phyloP scores from a whole-genome alignment of 1,284 basidiomycete species.

The Mycena sp. region DNA sequence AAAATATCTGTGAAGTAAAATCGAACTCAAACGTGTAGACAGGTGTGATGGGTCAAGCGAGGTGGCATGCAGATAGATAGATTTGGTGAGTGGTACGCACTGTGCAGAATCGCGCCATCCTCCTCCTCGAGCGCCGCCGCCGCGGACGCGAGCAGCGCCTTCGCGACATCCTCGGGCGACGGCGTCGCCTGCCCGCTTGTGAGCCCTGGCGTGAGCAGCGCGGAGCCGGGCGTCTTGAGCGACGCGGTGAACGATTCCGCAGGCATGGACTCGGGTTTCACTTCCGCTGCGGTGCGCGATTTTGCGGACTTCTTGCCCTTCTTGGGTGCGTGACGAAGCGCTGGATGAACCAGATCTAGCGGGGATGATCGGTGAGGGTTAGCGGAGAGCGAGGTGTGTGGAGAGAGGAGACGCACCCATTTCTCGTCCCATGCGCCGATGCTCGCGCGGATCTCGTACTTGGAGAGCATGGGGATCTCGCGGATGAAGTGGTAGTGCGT shows the following conservation, averaged over 20 bases:
- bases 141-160: neutral
- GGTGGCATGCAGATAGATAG: too few species aligned
- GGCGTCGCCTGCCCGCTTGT: neutral
- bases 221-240: constrained; percentile 5
- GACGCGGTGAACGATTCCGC: neutral
- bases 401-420: constrained; percentile 73
- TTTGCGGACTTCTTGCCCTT: neutral
- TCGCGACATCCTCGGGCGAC: neutral
- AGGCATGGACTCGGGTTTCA: neutral
- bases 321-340: constrained; percentile 62
- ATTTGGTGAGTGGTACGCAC: constrained; percentile 10
- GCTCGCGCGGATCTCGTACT: constrained; percentile 76
- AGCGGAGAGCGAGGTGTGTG: too few species aligned
- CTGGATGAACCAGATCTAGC: constrained; percentile 68
- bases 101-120: constrained; percentile 21
- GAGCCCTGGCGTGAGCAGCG: neutral
- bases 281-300: neutral
- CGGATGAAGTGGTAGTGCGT: constrained; percentile 80
- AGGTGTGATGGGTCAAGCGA: too few species aligned
- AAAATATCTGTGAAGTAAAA: constrained; percentile 61
- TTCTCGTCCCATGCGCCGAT: constrained; percentile 85
- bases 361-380: neutral
- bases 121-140: neutral
- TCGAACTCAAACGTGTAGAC: constrained; percentile 76
- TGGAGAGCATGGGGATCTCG: constrained; percentile 79